Conservation (phyloP, 2,329 filamentous ascomycete species). For the Blastomyces parvus region DNA sequence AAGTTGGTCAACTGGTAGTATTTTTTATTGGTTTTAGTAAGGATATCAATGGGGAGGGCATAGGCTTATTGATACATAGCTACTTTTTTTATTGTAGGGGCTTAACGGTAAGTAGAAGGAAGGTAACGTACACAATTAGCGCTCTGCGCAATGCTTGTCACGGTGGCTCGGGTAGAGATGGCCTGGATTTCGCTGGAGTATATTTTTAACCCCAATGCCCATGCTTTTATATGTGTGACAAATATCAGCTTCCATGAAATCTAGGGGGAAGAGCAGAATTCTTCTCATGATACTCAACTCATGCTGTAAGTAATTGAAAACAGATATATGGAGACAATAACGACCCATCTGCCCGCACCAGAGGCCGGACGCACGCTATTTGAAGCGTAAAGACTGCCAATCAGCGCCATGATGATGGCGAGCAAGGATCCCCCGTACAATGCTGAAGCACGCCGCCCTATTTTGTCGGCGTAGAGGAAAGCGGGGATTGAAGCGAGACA, state of each 20-base stretch:
- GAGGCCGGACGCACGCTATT: constrained; percentile 22
- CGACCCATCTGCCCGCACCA: constrained; percentile 26
- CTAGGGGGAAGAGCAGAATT: neutral
- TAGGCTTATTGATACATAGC: neutral
- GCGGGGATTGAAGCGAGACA: constrained; percentile 49
- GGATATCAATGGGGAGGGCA: neutral
- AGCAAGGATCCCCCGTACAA: constrained; percentile 46
- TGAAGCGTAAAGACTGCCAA: constrained; percentile 27
- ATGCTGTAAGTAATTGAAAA: constrained; percentile 23
- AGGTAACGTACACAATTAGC: constrained; percentile 35
- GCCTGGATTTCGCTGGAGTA: constrained; percentile 53
- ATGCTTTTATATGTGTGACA: constrained; percentile 21
- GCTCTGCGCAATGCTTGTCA: constrained; percentile 45
- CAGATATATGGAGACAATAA: constrained; percentile 24
- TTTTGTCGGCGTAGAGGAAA: constrained; percentile 47
- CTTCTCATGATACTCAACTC: constrained; percentile 17
- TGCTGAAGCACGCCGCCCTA: constrained; percentile 47
- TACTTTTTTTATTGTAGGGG: neutral
- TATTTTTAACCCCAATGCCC: constrained; percentile 48
- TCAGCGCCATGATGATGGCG: constrained; percentile 31
- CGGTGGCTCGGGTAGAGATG: constrained; percentile 44
- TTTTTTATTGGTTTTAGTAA: neutral
- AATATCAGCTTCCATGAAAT: neutral
- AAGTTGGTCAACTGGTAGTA: constrained; percentile 29
- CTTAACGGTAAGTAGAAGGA: neutral